phyloP scores from a whole-genome alignment of 2,329 filamentous ascomycete species.

The Sporothrix variecibatus region DNA sequence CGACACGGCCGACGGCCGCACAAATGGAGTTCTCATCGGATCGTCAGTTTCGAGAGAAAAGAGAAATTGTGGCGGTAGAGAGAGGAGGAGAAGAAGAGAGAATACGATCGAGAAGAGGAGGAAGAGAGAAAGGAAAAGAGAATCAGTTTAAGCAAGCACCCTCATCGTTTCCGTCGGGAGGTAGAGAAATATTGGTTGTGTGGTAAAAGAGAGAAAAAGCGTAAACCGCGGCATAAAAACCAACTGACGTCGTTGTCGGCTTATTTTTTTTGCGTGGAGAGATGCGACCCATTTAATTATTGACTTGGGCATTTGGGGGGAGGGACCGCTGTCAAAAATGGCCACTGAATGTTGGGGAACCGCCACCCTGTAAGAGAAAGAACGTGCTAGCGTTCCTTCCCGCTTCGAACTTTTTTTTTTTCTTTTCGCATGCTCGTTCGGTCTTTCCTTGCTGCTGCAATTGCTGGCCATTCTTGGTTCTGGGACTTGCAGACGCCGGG shows the following conservation, averaged over 20 bases:
- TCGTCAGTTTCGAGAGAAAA: not conserved
- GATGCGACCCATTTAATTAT: not conserved
- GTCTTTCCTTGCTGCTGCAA: not conserved
- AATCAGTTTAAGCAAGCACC: not conserved
- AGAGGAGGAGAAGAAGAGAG: too few species aligned
- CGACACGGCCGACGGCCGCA: conserved; percentile 18
- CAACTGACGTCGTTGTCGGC: conserved; percentile 26
- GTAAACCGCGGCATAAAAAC: not conserved
- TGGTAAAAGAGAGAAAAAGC: not conserved
- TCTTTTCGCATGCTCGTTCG: not conserved
- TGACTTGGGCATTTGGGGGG: not conserved
- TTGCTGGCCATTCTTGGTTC: not conserved
- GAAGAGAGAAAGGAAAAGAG: not conserved
- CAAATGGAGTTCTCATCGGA: not conserved
- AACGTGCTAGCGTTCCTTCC: conserved; percentile 9
- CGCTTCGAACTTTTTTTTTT: not conserved
- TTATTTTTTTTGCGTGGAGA: not conserved
- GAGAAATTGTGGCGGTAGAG: not conserved
- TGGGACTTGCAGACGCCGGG: conserved; percentile 2
- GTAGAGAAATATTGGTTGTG: not conserved
- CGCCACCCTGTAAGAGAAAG: not conserved
- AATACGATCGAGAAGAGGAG: not conserved
- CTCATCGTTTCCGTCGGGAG: conserved; percentile 1
- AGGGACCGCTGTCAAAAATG: not conserved
- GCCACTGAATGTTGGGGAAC: conserved; percentile 7